phyloP scores from a whole-genome alignment of 2,329 filamentous ascomycete genomes.

The Coniochaeta ligniaria region DNA sequence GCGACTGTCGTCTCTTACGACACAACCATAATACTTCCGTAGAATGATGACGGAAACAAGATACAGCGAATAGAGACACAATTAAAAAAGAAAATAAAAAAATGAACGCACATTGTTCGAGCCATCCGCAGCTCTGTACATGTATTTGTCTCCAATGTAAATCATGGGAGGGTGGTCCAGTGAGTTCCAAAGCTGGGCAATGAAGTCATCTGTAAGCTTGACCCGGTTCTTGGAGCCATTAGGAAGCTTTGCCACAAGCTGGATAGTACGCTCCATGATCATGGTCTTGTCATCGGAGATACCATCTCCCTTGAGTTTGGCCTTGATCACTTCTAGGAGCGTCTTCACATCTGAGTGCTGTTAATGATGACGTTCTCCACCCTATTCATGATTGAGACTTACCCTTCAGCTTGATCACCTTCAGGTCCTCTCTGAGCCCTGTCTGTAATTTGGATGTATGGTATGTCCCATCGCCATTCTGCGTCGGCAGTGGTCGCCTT shows the following conservation, averaged over 20 bases:
- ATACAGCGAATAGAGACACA: no score
- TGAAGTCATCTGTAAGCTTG: slow-evolving; percentile 59
- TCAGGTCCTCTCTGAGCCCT: slow-evolving; percentile 49
- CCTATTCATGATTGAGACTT: slow-evolving; percentile 3
- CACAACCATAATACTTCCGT: background rate
- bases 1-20: background rate
- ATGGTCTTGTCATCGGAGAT: slow-evolving; percentile 69
- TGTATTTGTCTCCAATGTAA: slow-evolving; percentile 54
- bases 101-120: slow-evolving; percentile 49
- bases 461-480: slow-evolving; percentile 58
- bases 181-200: slow-evolving; percentile 63
- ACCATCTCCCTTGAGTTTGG: slow-evolving; percentile 54
- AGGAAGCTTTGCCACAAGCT: slow-evolving; percentile 60
- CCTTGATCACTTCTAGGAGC: slow-evolving; percentile 51
- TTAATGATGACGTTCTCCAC: background rate
- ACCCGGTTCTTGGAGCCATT: slow-evolving; percentile 52
- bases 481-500: slow-evolving; percentile 53
- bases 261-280: slow-evolving; percentile 67
- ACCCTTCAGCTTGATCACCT: slow-evolving; percentile 42
- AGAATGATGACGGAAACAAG: background rate
- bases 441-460: slow-evolving; percentile 38
- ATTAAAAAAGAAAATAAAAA: no score
- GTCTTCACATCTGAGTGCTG: slow-evolving; percentile 52
- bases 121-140: slow-evolving; percentile 64
- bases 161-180: slow-evolving; percentile 66